Percentiles rank a stretch among this genome's conserved stretches.
phyloP scores from a whole-genome alignment of 78 protist species.

The Cavenderia fasciculata region DNA sequence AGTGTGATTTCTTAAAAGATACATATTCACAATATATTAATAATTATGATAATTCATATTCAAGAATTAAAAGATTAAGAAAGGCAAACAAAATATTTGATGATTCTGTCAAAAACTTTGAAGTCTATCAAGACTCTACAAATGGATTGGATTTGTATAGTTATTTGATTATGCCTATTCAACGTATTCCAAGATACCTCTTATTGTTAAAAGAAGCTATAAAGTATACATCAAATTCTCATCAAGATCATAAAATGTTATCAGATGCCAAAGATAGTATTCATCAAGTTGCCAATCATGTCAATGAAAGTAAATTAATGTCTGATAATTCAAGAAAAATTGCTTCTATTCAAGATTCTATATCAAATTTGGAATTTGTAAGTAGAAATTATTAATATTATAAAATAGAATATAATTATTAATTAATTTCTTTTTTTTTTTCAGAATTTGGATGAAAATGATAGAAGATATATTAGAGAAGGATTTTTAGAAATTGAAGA shows the following conservation, averaged over 20 bases:
- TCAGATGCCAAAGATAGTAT: slow-evolving; percentile 48
- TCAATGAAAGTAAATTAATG: slow-evolving; percentile 57
- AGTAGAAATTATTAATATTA: not conserved
- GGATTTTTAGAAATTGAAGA: slow-evolving; percentile 75
- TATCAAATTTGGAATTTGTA: slow-evolving; percentile 16
- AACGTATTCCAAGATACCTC: slow-evolving; percentile 57
- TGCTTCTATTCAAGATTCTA: slow-evolving; percentile 43
- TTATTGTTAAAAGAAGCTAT: slow-evolving; percentile 49
- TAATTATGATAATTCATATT: slow-evolving; percentile 65
- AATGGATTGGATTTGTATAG: slow-evolving; percentile 65
- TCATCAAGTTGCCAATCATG: slow-evolving; percentile 52
- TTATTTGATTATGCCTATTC: slow-evolving; percentile 78
- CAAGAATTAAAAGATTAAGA: slow-evolving; percentile 58
- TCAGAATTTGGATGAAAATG: slow-evolving; percentile 33
- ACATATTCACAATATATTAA: slow-evolving; percentile 52
- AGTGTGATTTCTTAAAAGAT: slow-evolving; percentile 64
- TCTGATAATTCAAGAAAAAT: slow-evolving; percentile 58
- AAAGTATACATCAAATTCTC: slow-evolving; percentile 53
- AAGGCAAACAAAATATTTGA: slow-evolving; percentile 43
- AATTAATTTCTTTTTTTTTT: not conserved
- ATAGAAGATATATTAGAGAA: slow-evolving; percentile 67
- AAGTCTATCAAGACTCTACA: slow-evolving; percentile 47
- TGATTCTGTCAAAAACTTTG: slow-evolving; percentile 62
- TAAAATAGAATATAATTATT: no score
- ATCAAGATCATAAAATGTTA: slow-evolving; percentile 43